Conservation (phyloP, 129 eudicot genomes). For the Artemisia argyi region DNA sequence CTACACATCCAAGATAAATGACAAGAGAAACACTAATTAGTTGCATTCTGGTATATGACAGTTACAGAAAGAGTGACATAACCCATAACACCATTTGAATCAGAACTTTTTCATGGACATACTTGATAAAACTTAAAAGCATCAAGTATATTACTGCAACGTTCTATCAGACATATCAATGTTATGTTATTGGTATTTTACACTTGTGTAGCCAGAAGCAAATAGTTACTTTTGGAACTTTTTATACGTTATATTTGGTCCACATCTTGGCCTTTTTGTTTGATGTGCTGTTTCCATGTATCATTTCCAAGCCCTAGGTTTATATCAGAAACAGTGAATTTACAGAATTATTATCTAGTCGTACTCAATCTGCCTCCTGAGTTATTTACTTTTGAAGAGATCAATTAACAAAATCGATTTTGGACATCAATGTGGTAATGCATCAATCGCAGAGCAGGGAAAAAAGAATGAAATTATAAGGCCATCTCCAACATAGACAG, state of each 20-base stretch:
- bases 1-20: constrained; percentile 35
- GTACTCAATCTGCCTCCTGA: neutral
- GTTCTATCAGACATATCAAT: neutral
- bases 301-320: neutral
- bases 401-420: neutral
- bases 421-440: neutral
- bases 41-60: neutral
- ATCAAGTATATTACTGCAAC: neutral
- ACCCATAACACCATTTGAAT: constrained; percentile 1
- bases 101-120: neutral
- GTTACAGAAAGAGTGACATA: neutral
- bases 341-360: neutral
- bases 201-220: neutral
- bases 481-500: too few relatives aligned
- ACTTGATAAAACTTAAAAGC: neutral
- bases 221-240: neutral
- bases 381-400: neutral
- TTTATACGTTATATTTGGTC: neutral
- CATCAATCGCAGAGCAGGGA: neutral
- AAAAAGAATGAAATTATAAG: neutral
- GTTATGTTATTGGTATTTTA: neutral
- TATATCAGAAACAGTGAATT: neutral
- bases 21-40: constrained; percentile 6
- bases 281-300: neutral
- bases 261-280: neutral